These are phyloP conservation scores for Canna indica DNA, from an alignment of 176 grass and related monocot species.

Conservation along the genomic window DNA sequence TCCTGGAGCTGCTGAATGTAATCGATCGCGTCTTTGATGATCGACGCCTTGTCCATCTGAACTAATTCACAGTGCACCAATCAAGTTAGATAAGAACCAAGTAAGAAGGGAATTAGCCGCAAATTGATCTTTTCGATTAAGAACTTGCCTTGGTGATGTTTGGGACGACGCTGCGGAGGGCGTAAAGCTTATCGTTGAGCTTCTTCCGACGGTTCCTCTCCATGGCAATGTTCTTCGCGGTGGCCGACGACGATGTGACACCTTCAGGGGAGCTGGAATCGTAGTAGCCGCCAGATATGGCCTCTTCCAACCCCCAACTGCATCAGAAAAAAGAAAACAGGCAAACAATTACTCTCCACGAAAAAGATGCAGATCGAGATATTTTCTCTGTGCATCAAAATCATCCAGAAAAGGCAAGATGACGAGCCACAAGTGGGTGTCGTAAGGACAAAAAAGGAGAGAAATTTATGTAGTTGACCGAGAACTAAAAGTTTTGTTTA, in stretches of 20 bases:
- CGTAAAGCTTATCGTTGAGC: conserved; percentile 17
- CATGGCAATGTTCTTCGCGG: conserved; percentile 18
- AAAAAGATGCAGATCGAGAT: too few relatives aligned
- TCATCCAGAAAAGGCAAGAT: too few relatives aligned
- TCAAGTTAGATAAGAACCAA: neutral
- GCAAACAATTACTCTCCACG: neutral
- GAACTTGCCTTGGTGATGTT: conserved; percentile 13
- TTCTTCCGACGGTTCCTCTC: conserved; percentile 19
- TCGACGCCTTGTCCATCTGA: conserved; percentile 29
- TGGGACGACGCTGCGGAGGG: conserved; percentile 19
- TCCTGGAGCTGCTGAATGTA: conserved; percentile 26
- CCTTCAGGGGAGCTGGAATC: conserved; percentile 11
- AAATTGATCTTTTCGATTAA: neutral
- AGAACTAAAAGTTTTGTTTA: too few relatives aligned
- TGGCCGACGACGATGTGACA: neutral
- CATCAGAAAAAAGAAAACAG: neutral
- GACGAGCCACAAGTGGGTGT: too few relatives aligned
- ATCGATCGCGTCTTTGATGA: conserved; percentile 20
- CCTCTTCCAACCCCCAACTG: conserved; percentile 15
- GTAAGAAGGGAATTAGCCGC: neutral
- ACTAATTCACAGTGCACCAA: too few relatives aligned
- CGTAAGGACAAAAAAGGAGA: too few relatives aligned
- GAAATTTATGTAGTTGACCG: too few relatives aligned
- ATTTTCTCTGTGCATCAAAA: too few relatives aligned
- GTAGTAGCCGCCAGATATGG: conserved; percentile 3